Percentiles rank a stretch among this genome's conserved stretches.
Conservation (phyloP, 306 rosid genomes). For the Prunus armeniaca region DNA sequence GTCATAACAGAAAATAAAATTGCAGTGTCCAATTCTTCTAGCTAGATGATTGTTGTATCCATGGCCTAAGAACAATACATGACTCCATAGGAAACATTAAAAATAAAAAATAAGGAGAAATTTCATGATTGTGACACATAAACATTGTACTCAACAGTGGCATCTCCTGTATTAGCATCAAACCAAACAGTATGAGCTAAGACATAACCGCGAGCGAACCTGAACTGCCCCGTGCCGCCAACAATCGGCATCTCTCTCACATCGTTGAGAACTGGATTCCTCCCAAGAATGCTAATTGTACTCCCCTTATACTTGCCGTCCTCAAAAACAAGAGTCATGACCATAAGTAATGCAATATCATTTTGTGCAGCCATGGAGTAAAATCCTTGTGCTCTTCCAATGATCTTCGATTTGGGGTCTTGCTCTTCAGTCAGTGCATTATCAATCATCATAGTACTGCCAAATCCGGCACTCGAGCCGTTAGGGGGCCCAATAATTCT, state of each 20-base stretch:
- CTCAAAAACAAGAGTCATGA: slow-evolving; percentile 16
- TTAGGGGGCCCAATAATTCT: not conserved
- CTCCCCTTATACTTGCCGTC: slow-evolving; percentile 30
- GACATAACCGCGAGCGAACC: slow-evolving; percentile 31
- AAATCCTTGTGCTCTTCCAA: slow-evolving; percentile 35
- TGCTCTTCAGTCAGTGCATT: slow-evolving; percentile 24
- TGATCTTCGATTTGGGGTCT: slow-evolving; percentile 15
- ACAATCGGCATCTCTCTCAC: slow-evolving; percentile 35
- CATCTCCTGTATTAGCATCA: slow-evolving; percentile 29
- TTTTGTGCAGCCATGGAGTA: slow-evolving; percentile 29
- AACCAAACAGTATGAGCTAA: slow-evolving; percentile 33
- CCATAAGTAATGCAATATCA: slow-evolving; percentile 28
- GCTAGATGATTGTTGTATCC: not conserved
- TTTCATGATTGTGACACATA: slow-evolving; percentile 20
- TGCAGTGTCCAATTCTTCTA: not conserved
- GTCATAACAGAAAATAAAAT: not conserved
- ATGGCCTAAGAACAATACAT: not conserved
- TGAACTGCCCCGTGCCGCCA: slow-evolving; percentile 31
- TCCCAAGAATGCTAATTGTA: slow-evolving; percentile 31
- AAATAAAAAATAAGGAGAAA: not conserved
- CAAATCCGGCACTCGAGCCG: not conserved
- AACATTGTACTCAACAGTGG: slow-evolving; percentile 39
- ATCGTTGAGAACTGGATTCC: slow-evolving; percentile 21
- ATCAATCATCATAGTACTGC: slow-evolving; percentile 19
- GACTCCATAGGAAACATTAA: not conserved